Percentiles rank a stretch among this genome's conserved stretches.
phyloP scores from a whole-genome alignment of 129 eudicot genomes.

The Deinandra increscens region DNA sequence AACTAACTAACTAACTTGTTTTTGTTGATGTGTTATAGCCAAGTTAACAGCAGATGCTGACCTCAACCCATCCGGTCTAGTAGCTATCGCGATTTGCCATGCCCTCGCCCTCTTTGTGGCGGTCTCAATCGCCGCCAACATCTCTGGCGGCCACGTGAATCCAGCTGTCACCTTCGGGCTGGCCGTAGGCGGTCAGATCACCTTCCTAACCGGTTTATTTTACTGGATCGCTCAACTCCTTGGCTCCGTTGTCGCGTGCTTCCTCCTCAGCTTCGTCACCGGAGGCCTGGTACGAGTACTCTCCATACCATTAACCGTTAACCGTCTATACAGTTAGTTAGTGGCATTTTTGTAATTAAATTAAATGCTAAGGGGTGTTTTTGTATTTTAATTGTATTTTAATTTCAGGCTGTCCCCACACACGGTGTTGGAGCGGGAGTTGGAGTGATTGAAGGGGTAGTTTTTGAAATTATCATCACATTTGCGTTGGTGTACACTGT shows the following conservation, averaged over 20 bases:
- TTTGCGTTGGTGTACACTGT: constrained; percentile 88
- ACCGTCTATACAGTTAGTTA: neutral
- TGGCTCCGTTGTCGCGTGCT: constrained; percentile 60
- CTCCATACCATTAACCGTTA: no score
- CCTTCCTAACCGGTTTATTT: constrained; percentile 66
- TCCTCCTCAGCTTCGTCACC: constrained; percentile 69
- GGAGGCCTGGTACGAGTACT: constrained; percentile 98
- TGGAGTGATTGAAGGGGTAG: constrained; percentile 66
- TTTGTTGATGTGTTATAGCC: constrained; percentile 33
- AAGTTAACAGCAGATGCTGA: constrained; percentile 78
- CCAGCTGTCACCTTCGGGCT: constrained; percentile 92
- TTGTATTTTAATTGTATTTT: no score
- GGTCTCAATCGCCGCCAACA: constrained; percentile 80
- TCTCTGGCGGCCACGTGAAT: constrained; percentile 94
- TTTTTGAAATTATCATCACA: constrained; percentile 73
- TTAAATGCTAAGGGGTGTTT: neutral
- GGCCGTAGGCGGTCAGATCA: constrained; percentile 89
- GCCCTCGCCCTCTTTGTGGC: constrained; percentile 90
- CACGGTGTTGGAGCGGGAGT: constrained; percentile 63
- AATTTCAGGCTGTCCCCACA: constrained; percentile 57
- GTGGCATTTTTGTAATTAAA: neutral
- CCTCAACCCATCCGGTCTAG: constrained; percentile 78
- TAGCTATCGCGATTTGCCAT: constrained; percentile 73
- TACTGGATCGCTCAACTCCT: constrained; percentile 77
- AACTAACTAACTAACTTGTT: neutral